Evolutionary conservation across 2,329 filamentous ascomycete genomes (phyloP).

Genomic region (Myrmaecium sp.): DNA sequence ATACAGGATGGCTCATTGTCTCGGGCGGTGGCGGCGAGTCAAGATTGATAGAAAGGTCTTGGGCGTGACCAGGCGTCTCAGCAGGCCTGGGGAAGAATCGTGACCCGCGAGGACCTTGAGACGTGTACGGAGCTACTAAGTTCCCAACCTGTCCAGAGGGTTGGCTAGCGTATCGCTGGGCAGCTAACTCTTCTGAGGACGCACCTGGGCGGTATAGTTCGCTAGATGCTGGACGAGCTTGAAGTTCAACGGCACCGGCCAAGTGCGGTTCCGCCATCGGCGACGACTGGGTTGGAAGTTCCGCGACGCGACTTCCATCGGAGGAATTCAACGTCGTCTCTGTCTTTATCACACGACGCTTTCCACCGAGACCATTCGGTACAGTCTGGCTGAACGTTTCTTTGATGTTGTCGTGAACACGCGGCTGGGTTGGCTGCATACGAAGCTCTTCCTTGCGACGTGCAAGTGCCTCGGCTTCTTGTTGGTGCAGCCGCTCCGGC

Average conservation of each 20-base stretch:
- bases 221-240: too few relatives aligned
- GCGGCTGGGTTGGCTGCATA: constrained; percentile 12
- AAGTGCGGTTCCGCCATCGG: too few relatives aligned
- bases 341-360: constrained; percentile 3
- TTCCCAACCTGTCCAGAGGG: too few relatives aligned
- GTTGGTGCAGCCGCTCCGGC: too few relatives aligned
- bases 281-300: too few relatives aligned
- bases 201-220: too few relatives aligned
- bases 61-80: constrained; percentile 7
- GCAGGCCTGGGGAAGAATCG: constrained; percentile 20
- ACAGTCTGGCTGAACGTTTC: constrained; percentile 5
- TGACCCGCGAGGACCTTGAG: constrained; percentile 9
- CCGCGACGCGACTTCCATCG: too few relatives aligned
- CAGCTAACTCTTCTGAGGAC: too few relatives aligned
- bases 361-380: constrained; percentile 2
- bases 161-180: too few relatives aligned
- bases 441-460: not conserved
- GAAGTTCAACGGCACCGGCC: too few relatives aligned
- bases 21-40: constrained; percentile 47
- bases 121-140: too few relatives aligned
- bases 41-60: not conserved
- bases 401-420: constrained; percentile 6
- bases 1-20: constrained; percentile 55
- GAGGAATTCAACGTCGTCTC: not conserved
- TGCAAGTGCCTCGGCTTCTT: too few relatives aligned